phyloP scores from a whole-genome alignment of 1,139 yeast species.

The Blastobotrys serpentis region DNA sequence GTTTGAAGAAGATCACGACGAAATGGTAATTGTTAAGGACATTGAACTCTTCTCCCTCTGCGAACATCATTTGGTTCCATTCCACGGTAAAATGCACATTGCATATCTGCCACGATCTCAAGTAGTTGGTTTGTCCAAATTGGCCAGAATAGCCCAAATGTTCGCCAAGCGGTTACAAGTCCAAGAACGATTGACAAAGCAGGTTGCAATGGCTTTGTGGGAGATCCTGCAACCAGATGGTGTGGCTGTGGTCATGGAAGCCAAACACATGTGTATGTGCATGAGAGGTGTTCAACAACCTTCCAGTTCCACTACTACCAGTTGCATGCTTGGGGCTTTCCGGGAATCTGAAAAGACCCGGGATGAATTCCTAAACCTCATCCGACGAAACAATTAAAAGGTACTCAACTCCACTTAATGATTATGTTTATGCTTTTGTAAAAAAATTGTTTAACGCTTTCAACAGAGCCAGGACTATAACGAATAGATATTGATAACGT shows the following conservation, averaged over 20 bases:
- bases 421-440: background rate
- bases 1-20: conserved; percentile 97
- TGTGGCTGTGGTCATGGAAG: conserved; percentile 97
- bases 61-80: conserved; percentile 97
- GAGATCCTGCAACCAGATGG: conserved; percentile 93
- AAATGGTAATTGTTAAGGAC: conserved; percentile 96
- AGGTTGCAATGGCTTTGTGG: conserved; percentile 91
- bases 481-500: background rate
- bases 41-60: conserved; percentile 89
- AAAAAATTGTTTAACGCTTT: background rate
- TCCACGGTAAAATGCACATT: conserved; percentile 93
- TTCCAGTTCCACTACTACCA: conserved; percentile 89
- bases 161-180: conserved; percentile 93
- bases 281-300: conserved; percentile 96
- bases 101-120: conserved; percentile 94
- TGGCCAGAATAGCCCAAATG: conserved; percentile 96
- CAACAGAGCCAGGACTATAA: background rate
- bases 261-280: conserved; percentile 99
- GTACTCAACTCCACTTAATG: background rate
- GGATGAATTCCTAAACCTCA: conserved; percentile 87
- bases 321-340: conserved; percentile 96
- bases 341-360: conserved; percentile 91
- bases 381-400: conserved; percentile 29
- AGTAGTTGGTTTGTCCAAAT: conserved; percentile 89
- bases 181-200: conserved; percentile 94